Conservation (phyloP, 768 basidiomycete species). For the Panaeolus papilionaceus region DNA sequence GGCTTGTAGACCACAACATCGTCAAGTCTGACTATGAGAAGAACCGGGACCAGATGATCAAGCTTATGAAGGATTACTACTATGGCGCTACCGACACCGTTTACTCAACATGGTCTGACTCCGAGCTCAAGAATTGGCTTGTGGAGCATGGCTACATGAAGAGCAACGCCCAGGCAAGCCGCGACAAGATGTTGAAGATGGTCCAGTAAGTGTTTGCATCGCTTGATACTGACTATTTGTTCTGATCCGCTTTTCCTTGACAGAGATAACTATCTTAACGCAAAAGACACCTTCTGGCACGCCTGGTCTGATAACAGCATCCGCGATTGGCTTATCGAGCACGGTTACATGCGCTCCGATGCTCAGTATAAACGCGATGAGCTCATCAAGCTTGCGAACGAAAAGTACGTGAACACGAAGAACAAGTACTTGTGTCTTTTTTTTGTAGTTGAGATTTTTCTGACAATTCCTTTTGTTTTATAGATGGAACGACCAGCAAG, state of each 20-base stretch:
- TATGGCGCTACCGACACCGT: conserved; percentile 62
- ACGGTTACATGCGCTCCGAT: conserved; percentile 67
- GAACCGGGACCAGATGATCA: conserved; percentile 67
- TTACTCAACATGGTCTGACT: conserved; percentile 79
- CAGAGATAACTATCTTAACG: conserved; percentile 73
- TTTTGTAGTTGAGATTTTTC: not conserved
- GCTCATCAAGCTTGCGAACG: conserved; percentile 72
- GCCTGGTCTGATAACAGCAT: conserved; percentile 82
- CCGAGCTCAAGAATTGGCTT: conserved; percentile 80
- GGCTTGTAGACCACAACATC: conserved; percentile 83
- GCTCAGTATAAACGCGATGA: conserved; percentile 76
- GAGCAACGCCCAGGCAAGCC: conserved; percentile 64
- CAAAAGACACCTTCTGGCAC: conserved; percentile 62
- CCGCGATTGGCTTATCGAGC: conserved; percentile 74
- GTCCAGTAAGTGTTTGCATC: conserved; percentile 54
- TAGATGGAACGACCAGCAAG: conserved; percentile 57
- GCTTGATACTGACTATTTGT: conserved; percentile 5
- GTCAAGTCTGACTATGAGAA: conserved; percentile 58
- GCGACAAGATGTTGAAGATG: conserved; percentile 81
- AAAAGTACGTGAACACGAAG: conserved; percentile 53
- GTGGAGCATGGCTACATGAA: conserved; percentile 77
- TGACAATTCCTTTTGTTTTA: not conserved
- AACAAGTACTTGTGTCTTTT: conserved; percentile 12
- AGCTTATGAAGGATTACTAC: conserved; percentile 81
- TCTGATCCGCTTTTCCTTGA: not conserved